Percentiles rank a stretch among this genome's conserved stretches.
These are phyloP conservation scores for Cadophora sp. DNA, from an alignment of 2,329 filamentous ascomycete genomes.

Conservation along the genomic window DNA sequence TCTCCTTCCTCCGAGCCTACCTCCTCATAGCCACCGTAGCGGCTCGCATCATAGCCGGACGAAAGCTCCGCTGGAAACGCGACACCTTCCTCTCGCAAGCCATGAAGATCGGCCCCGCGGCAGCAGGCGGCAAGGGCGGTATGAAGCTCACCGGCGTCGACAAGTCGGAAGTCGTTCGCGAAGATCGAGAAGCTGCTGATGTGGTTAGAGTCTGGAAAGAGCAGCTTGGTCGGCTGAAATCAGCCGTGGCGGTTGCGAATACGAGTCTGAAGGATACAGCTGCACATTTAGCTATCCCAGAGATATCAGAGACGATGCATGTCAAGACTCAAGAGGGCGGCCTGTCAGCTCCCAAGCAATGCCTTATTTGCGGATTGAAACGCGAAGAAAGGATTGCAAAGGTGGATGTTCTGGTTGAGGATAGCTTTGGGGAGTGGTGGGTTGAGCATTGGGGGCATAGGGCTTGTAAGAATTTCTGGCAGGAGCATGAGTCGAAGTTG, in stretches of 20 bases:
- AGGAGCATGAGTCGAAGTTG: slow-evolving; percentile 73
- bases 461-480: slow-evolving; percentile 86
- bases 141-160: slow-evolving; percentile 94
- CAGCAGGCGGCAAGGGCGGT: slow-evolving; percentile 75
- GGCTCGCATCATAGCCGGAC: slow-evolving; percentile 82
- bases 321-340: slow-evolving; percentile 76
- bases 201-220: slow-evolving; percentile 77
- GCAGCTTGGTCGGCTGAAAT: slow-evolving; percentile 76
- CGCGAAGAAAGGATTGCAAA: slow-evolving; percentile 82
- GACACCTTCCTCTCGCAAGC: slow-evolving; percentile 84
- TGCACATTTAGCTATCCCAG: slow-evolving; percentile 61
- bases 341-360: slow-evolving; percentile 75
- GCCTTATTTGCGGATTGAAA: slow-evolving; percentile 86
- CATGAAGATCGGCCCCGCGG: slow-evolving; percentile 83
- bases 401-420: slow-evolving; percentile 75
- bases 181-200: slow-evolving; percentile 85
- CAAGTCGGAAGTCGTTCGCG: slow-evolving; percentile 79
- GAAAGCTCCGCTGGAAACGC: slow-evolving; percentile 88
- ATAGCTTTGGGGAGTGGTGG: slow-evolving; percentile 98
- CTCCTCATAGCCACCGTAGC: slow-evolving; percentile 70
- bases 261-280: slow-evolving; percentile 44
- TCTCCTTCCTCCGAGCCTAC: slow-evolving; percentile 69
- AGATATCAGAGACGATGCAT: slow-evolving; percentile 72
- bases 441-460: slow-evolving; percentile 85
- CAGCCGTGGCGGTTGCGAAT: slow-evolving; percentile 72